Evolutionary conservation across 768 basidiomycete genomes (phyloP).

Genomic region (Trametes coccinea): DNA sequence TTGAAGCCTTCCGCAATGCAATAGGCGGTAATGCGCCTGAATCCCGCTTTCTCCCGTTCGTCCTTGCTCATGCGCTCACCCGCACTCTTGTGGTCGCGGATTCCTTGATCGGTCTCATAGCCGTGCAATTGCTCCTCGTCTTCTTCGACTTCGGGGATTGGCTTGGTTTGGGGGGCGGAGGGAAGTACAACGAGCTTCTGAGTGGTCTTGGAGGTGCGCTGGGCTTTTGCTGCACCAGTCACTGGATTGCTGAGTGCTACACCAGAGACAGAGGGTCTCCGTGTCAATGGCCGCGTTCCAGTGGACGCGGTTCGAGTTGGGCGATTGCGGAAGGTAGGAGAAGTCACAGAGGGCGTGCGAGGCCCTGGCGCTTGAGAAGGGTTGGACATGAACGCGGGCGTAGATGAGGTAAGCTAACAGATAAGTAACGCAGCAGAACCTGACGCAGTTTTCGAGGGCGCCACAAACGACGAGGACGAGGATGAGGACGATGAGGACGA

Average conservation of each 20-base stretch:
- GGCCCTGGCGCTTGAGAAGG: background rate
- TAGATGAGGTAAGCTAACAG: background rate
- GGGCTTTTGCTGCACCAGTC: slow-evolving; percentile 46
- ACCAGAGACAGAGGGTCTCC: slow-evolving; percentile 37
- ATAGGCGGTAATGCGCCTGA: slow-evolving; percentile 84
- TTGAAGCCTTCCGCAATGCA: slow-evolving; percentile 84
- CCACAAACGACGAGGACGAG: background rate
- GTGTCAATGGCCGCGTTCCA: slow-evolving; percentile 13
- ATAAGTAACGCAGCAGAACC: background rate
- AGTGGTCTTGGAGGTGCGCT: slow-evolving; percentile 86
- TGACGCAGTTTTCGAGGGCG: background rate
- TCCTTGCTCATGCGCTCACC: slow-evolving; percentile 89
- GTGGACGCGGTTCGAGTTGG: slow-evolving; percentile 12
- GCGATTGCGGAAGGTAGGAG: slow-evolving; percentile 13
- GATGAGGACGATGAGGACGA: background rate
- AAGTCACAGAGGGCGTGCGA: background rate
- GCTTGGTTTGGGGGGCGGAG: slow-evolving; percentile 84
- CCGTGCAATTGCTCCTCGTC: slow-evolving; percentile 56
- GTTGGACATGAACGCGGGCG: slow-evolving; percentile 1
- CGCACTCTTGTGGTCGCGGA: slow-evolving; percentile 78
- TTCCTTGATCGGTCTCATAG: slow-evolving; percentile 64
- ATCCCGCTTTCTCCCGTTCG: slow-evolving; percentile 79
- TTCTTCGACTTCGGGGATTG: slow-evolving; percentile 44
- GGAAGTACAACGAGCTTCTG: slow-evolving; percentile 91
- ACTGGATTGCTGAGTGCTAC: slow-evolving; percentile 30